Conservation (phyloP, 257 asterid species). For the Prunella vulgaris region DNA sequence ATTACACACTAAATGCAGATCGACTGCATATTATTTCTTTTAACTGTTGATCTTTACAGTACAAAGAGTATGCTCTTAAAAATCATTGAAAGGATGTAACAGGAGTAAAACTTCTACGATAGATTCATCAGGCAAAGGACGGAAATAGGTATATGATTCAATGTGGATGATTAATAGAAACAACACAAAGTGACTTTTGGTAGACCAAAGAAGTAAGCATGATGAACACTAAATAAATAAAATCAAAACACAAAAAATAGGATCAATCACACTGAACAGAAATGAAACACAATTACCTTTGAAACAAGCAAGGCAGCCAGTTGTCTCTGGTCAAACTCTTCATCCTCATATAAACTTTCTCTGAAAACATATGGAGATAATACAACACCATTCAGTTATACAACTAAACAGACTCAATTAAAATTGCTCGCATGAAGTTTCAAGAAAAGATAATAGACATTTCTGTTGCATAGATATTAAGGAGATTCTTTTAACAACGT, state of each 20-base stretch:
- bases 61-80: neutral
- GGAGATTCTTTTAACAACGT: neutral
- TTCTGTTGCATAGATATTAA: neutral
- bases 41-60: neutral
- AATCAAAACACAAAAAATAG: neutral
- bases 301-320: conserved; percentile 88
- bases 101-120: neutral
- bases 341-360: conserved; percentile 77
- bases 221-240: neutral
- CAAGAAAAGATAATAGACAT: neutral
- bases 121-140: too few relatives aligned
- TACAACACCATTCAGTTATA: neutral
- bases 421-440: neutral
- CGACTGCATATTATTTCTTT: too few relatives aligned
- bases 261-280: neutral
- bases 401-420: neutral
- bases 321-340: conserved; percentile 74
- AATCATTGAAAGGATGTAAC: neutral
- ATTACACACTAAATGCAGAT: neutral
- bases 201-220: neutral
- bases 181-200: neutral
- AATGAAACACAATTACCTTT: conserved; percentile 47
- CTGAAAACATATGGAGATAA: conserved; percentile 30
- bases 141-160: neutral
- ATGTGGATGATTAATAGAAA: neutral